Conservation (phyloP, 2,329 filamentous ascomycete genomes). For the Talaromyces sp. region DNA sequence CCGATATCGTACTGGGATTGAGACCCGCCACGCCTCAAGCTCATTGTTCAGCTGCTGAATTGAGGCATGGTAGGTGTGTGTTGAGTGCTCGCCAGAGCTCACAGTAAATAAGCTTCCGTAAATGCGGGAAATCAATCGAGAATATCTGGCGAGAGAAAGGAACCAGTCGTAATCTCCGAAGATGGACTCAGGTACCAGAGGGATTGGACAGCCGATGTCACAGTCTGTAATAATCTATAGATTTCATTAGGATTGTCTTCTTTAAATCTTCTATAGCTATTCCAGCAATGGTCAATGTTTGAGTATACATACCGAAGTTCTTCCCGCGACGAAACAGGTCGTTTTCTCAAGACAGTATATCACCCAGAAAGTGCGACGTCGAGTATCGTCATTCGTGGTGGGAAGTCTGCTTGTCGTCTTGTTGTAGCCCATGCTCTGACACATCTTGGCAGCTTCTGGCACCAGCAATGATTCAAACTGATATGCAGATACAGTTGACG, state of each 20-base stretch:
- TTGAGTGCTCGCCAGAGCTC: constrained; percentile 17
- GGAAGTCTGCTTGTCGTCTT: constrained; percentile 14
- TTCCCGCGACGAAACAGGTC: constrained; percentile 21
- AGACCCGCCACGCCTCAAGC: constrained; percentile 22
- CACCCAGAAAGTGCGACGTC: constrained; percentile 28
- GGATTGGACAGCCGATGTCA: constrained; percentile 28
- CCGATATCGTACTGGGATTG: constrained; percentile 19
- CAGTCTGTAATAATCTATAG: constrained; percentile 25
- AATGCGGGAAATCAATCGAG: constrained; percentile 21
- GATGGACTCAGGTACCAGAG: constrained; percentile 19
- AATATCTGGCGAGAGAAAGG: constrained; percentile 19
- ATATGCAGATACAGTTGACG: constrained; percentile 1
- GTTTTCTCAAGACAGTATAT: constrained; percentile 31
- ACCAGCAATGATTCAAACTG: constrained; percentile 14
- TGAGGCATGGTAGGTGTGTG: constrained; percentile 3
- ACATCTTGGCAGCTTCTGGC: constrained; percentile 24
- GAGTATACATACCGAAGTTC: constrained; percentile 20
- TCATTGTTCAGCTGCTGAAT: constrained; percentile 16
- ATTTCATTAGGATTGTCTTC: not conserved
- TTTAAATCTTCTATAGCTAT: too few relatives aligned
- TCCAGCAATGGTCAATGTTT: too few relatives aligned
- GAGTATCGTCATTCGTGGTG: constrained; percentile 9
- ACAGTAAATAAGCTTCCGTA: constrained; percentile 25
- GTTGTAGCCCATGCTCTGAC: constrained; percentile 21
- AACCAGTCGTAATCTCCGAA: constrained; percentile 29